A percentile compares a stretch with the other conserved stretches of the same genome.
These are phyloP conservation scores for Solanum paucissectum DNA, from an alignment of 257 asterid genomes.

Conservation along the genomic window DNA sequence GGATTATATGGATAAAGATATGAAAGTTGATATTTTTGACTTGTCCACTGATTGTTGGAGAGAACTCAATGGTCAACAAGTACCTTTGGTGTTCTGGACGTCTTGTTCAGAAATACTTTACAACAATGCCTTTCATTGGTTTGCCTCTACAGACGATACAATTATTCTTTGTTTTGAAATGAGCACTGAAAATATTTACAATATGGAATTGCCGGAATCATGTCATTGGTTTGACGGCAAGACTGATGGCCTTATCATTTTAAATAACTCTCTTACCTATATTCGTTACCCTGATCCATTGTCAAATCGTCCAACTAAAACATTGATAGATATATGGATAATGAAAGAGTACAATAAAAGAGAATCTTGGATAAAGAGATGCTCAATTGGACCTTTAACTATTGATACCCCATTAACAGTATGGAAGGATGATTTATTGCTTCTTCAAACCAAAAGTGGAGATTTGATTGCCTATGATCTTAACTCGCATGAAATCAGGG, in stretches of 20 bases:
- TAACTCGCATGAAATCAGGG: neutral
- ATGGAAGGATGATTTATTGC: neutral
- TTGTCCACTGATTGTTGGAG: neutral
- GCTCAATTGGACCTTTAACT: neutral
- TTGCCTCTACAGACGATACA: neutral
- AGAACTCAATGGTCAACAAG: neutral
- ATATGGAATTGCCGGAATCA: neutral
- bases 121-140: neutral
- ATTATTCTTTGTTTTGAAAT: neutral
- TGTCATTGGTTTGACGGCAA: neutral
- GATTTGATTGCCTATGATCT: neutral
- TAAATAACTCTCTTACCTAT: neutral
- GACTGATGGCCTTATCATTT: neutral
- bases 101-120: neutral
- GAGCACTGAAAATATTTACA: neutral
- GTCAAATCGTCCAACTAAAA: neutral
- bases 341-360: neutral
- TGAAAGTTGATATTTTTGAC: neutral
- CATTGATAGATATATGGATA: neutral
- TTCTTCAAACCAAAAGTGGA: neutral
- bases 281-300: neutral
- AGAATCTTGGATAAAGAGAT: neutral
- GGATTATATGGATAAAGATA: neutral
- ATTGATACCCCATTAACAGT: neutral
- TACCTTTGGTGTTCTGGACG: neutral